phyloP scores from a whole-genome alignment of 2,329 filamentous ascomycete species.

The Nannizziopsis arthrosporioides region DNA sequence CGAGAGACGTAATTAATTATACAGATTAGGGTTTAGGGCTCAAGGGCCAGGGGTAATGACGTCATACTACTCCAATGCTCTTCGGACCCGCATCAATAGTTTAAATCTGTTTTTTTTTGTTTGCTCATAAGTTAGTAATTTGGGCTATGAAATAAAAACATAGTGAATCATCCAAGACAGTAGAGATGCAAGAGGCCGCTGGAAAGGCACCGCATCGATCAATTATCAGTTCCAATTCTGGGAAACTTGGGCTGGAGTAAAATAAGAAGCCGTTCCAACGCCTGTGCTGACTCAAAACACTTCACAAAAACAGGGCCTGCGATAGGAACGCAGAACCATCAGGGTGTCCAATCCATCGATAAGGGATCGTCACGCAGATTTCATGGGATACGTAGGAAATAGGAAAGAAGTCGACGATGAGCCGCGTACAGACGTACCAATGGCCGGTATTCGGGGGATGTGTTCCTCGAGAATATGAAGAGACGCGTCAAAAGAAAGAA shows the following conservation, averaged over 20 bases:
- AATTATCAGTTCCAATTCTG: background rate
- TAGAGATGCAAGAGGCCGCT: too few relatives aligned
- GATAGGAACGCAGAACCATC: too few relatives aligned
- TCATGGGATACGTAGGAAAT: too few relatives aligned
- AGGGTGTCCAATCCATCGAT: background rate
- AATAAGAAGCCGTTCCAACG: too few relatives aligned
- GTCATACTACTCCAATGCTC: background rate
- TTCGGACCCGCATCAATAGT: background rate
- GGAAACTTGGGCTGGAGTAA: background rate
- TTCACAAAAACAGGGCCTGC: too few relatives aligned
- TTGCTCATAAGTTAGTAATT: too few relatives aligned
- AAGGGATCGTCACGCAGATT: too few relatives aligned
- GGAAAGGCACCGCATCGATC: too few relatives aligned
- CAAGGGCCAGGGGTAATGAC: background rate
- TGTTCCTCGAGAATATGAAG: background rate
- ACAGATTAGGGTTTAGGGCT: constrained; percentile 11
- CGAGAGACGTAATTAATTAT: constrained; percentile 3
- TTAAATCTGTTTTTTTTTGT: background rate
- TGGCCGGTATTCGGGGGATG: background rate
- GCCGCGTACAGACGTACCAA: too few relatives aligned
- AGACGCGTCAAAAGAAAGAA: background rate
- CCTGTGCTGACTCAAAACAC: too few relatives aligned
- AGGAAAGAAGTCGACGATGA: too few relatives aligned
- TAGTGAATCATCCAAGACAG: too few relatives aligned
- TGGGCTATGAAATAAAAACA: background rate